Evolutionary conservation across 1,139 yeast species (phyloP).

Genomic region (Diutina rugosa): DNA sequence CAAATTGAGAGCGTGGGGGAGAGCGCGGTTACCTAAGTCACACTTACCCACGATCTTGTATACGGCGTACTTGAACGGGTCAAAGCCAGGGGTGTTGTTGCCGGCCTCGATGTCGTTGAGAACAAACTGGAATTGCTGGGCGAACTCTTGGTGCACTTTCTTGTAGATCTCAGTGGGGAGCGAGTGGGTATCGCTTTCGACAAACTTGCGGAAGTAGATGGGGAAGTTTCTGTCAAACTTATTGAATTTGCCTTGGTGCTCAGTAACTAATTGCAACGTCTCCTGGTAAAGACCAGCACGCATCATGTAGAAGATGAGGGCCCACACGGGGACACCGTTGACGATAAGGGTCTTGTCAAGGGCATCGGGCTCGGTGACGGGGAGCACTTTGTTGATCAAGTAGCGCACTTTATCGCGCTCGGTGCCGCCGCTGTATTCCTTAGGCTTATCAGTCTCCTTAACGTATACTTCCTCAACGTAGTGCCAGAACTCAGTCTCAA

Average conservation of each 20-base stretch:
- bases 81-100: slow-evolving; percentile 33
- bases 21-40: slow-evolving; percentile 62
- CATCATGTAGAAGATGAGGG: slow-evolving; percentile 67
- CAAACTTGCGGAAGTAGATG: slow-evolving; percentile 60
- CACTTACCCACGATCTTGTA: slow-evolving; percentile 90
- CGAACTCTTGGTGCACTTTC: slow-evolving; percentile 56
- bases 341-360: slow-evolving; percentile 30
- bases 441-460: slow-evolving; percentile 42
- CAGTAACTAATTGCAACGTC: slow-evolving; percentile 37
- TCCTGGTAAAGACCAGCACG: slow-evolving; percentile 77
- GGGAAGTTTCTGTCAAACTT: slow-evolving; percentile 83
- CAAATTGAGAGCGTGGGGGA: slow-evolving; percentile 57
- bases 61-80: slow-evolving; percentile 83
- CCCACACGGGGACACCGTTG: slow-evolving; percentile 89
- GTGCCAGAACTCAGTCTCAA: slow-evolving; percentile 69
- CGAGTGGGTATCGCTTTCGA: slow-evolving; percentile 8
- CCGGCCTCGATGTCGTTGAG: slow-evolving; percentile 24
- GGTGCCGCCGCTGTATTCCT: slow-evolving; percentile 42
- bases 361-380: slow-evolving; percentile 19
- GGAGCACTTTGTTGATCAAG: slow-evolving; percentile 42
- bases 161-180: not conserved
- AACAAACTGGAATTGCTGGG: slow-evolving; percentile 67
- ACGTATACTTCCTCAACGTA: slow-evolving; percentile 63
- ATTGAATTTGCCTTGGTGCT: slow-evolving; percentile 43
- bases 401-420: slow-evolving; percentile 59